phyloP scores from a whole-genome alignment of 1,139 yeast species.

The Geotrichum histeridarum region DNA sequence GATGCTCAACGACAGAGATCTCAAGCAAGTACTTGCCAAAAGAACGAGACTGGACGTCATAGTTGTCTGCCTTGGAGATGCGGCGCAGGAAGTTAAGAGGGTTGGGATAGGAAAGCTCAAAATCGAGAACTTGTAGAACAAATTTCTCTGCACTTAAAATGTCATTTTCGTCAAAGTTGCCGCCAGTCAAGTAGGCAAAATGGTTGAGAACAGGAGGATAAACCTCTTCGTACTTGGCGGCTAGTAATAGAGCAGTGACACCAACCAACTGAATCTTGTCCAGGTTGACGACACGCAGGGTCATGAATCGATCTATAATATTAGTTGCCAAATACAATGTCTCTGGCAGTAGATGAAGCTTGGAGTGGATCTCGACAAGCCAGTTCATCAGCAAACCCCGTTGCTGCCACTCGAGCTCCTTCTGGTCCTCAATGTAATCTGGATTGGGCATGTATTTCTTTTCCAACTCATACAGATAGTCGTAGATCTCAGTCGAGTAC shows the following conservation, averaged over 20 bases:
- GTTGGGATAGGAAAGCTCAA: conserved; percentile 82
- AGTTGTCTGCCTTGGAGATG: conserved; percentile 91
- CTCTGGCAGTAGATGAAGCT: conserved; percentile 84
- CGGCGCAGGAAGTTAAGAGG: conserved; percentile 93
- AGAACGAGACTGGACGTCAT: conserved; percentile 87
- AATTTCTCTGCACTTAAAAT: conserved; percentile 83
- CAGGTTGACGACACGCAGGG: conserved; percentile 71
- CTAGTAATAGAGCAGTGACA: conserved; percentile 82
- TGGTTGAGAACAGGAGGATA: conserved; percentile 83
- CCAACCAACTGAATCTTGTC: conserved; percentile 86
- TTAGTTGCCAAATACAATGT: conserved; percentile 84
- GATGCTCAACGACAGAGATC: conserved; percentile 73
- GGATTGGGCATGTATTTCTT: conserved; percentile 72
- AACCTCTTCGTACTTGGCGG: conserved; percentile 94
- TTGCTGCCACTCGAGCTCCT: conserved; percentile 75
- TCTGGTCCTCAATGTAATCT: conserved; percentile 67
- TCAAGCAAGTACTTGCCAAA: conserved; percentile 86
- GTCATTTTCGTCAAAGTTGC: conserved; percentile 77
- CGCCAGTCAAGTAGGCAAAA: conserved; percentile 84
- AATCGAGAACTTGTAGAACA: conserved; percentile 68
- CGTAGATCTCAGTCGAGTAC: conserved; percentile 82
- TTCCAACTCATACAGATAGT: conserved; percentile 71
- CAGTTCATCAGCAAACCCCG: conserved; percentile 89
- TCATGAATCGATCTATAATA: conserved; percentile 85
- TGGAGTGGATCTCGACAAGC: conserved; percentile 87